Percentiles rank a stretch among this genome's conserved stretches.
Evolutionary conservation across 1,284 basidiomycete genomes (phyloP).

Genomic region (Butyriboletus regius): DNA sequence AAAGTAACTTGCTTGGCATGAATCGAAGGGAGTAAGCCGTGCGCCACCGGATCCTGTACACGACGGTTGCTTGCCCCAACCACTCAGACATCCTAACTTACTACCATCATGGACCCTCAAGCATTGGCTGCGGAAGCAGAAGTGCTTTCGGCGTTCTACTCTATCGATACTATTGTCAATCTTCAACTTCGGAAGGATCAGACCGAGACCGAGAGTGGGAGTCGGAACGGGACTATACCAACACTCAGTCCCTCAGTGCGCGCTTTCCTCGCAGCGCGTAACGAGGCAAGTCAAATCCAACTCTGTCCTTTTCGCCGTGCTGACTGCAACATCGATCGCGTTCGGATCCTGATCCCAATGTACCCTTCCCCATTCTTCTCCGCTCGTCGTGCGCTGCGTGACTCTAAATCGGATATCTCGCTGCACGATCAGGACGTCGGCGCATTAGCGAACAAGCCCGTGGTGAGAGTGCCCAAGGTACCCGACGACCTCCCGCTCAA

Average conservation of each 20-base stretch:
- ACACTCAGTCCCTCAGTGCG: conserved; percentile 21
- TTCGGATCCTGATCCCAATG: not conserved
- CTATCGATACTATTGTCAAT: conserved; percentile 20
- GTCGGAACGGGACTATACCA: not conserved
- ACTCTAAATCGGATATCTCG: not conserved
- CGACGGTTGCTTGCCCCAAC: not conserved
- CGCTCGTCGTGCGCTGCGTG: not conserved
- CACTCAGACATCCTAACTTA: not conserved
- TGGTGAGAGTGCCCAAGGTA: conserved; percentile 32
- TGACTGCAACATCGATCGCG: not conserved
- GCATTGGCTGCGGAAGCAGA: not conserved
- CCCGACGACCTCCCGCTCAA: conserved; percentile 45
- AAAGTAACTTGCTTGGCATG: too few relatives aligned
- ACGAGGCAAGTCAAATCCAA: conserved; percentile 11
- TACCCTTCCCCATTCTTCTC: not conserved
- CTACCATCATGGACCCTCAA: not conserved
- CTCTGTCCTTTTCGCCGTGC: not conserved
- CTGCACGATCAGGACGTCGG: conserved; percentile 29
- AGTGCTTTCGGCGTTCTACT: conserved; percentile 2
- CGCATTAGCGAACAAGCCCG: conserved; percentile 34
- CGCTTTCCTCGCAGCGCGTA: conserved; percentile 17
- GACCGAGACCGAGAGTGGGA: not conserved
- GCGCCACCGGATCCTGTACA: not conserved
- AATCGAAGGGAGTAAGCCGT: too few relatives aligned
- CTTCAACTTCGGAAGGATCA: conserved; percentile 5